Conservation (phyloP, 2,329 filamentous ascomycete species). For the Pezicula neosporulosa region DNA sequence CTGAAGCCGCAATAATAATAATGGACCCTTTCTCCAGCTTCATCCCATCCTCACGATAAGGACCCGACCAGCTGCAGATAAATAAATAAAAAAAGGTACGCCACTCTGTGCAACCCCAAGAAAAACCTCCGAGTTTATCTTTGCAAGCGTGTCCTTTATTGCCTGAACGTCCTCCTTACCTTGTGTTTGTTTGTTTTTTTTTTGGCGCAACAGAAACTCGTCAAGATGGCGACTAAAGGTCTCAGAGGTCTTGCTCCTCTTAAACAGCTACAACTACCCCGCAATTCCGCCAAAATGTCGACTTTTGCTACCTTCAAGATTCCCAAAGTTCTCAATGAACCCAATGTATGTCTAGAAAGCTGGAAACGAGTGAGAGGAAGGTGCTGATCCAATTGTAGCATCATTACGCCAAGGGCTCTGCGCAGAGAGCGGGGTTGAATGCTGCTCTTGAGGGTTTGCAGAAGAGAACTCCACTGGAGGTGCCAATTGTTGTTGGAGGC, state of each 20-base stretch:
- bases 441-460: conserved; percentile 70
- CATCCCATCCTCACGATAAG: too few relatives aligned
- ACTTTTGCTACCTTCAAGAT: conserved; percentile 78
- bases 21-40: too few relatives aligned
- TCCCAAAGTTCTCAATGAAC: conserved; percentile 85
- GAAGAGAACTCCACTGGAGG: conserved; percentile 66
- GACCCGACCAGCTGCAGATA: too few relatives aligned
- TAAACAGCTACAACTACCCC: conserved; percentile 21
- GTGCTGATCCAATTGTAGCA: conserved; percentile 51
- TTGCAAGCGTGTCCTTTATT: neutral
- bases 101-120: neutral
- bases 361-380: conserved; percentile 2
- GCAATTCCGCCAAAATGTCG: conserved; percentile 19
- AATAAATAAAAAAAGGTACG: too few relatives aligned
- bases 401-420: conserved; percentile 81
- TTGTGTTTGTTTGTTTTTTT: neutral
- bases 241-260: conserved; percentile 17
- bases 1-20: too few relatives aligned
- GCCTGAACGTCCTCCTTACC: neutral
- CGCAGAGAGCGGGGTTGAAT: conserved; percentile 72
- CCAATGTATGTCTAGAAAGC: conserved; percentile 68
- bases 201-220: neutral
- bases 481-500: conserved; percentile 81
- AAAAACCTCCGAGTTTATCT: neutral
- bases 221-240: conserved; percentile 18